Evolutionary conservation across 208 protist species (phyloP), one percentile per base, ranked within the genome.

Genomic region (Perkinsela sp.): DNA sequence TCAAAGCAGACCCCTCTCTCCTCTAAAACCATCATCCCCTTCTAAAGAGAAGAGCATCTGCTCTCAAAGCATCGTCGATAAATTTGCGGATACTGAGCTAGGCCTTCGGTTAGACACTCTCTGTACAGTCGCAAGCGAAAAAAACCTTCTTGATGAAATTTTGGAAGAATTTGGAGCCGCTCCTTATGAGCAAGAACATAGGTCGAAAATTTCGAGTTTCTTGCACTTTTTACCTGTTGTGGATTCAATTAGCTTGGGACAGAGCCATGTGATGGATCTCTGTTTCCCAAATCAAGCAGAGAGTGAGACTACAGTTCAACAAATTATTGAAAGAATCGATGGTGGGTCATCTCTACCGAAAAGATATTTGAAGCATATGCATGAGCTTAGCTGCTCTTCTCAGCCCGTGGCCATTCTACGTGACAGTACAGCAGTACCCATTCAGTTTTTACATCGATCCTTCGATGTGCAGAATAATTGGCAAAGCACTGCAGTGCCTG

Each of bases 391-490:
- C 40, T 22, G 22, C 66, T 66, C 78, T 0, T 67, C 72, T 16
- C 87, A 92, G 76, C 87, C 87, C 1, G 84, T 76, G 48, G 87
- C 87, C 0, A 71, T 90, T 31, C 72, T 90, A 2, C 30, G 29
- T 0, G 82, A 92, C 40, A 67, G 80, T 73, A 76, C 72, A 48
- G 40, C 83, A 0, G 31, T 85, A 16, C 87, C 87, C 0, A 75
- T 92, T 68, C 87, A 92, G 74, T 77, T 81, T 1, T 74, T 92
- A 0, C 87, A 92, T 75, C 88, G 87, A 77, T 89, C 83, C 76
- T 88, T 79, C 69, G 87, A 92, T 67, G 80, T 85, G 0, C 72
- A 74, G 31, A 84, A 87, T 78, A 68, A 71, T 15, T 90, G 87
- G 87, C 81, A 89, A 69, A 80, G 82, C 67, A 73, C 79, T 1